Evolutionary conservation across 257 asterid species (phyloP).

Genomic region (Mentha longifolia): DNA sequence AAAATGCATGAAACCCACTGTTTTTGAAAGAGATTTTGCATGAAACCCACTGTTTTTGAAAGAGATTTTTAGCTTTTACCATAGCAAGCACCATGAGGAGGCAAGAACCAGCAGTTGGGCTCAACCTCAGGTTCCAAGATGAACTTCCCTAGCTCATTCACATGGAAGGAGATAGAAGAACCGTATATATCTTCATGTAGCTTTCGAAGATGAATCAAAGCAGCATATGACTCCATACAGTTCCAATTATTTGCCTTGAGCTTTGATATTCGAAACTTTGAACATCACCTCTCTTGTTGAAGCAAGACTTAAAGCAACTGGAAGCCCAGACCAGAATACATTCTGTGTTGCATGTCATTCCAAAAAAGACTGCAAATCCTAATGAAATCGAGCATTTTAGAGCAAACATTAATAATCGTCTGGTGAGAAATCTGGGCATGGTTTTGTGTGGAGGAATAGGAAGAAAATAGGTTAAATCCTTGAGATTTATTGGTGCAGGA

Average conservation of each 20-base stretch:
- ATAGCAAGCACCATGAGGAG: constrained; percentile 61
- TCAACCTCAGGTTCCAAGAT: no score
- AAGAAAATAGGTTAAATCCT: no score
- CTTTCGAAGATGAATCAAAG: constrained; percentile 54
- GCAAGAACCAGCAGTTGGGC: constrained; percentile 89
- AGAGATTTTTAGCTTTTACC: constrained; percentile 53
- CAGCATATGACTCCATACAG: constrained; percentile 83
- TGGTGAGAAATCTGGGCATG: no score
- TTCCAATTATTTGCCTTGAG: constrained; percentile 85
- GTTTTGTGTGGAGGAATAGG: no score
- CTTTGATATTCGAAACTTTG: constrained; percentile 67
- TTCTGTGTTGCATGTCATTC: constrained; percentile 64
- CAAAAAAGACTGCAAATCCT: constrained; percentile 68
- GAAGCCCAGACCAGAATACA: constrained; percentile 80
- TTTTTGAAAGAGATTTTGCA: constrained; percentile 54
- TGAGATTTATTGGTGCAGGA: no score
- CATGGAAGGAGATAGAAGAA: constrained; percentile 77
- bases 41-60: constrained; percentile 58
- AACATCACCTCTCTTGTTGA: constrained; percentile 75
- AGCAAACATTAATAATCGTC: constrained; percentile 66
- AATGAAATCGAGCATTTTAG: constrained; percentile 69
- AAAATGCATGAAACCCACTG: constrained; percentile 60
- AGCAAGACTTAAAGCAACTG: constrained; percentile 74
- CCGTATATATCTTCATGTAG: constrained; percentile 49
- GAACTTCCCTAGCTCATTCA: no score